Evolutionary conservation across 306 rosid genomes (phyloP), one percentile per base, ranked within the genome.

Genomic region (Abrus precatorius): DNA sequence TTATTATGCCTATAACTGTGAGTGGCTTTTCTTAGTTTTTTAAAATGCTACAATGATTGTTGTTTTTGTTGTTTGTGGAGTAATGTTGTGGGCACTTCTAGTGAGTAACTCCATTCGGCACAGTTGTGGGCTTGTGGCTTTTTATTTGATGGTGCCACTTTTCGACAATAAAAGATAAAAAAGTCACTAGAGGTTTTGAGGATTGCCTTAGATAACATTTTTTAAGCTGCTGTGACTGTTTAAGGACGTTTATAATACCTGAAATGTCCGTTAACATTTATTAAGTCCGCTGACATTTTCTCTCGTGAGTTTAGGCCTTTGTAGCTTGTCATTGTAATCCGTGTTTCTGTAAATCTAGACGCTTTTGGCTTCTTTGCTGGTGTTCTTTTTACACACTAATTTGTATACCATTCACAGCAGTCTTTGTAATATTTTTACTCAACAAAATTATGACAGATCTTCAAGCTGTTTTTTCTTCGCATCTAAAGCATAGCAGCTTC

Each of bases 401-500:
- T 32, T 32, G 40, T 53, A 50, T 68, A 62, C 11, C 48, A 49
- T 34, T 41, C 71, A 3, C 56, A 54, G 36, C 75, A 47, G 45
- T 56, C 9, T 72, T 52, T 56, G 9, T 66, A 47, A 13, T 63
- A 40, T 66, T 50, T 72, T 74, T 47, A 80, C 49, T 28, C 56
- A 50, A 77, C 53, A 68, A 82, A 53, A 36, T 69, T 9, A 66
- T 78, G 80, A 74, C 54, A 55, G 53, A 55, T 75, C 63, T 12
- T 57, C 56, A 9, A 36, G 60, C 66, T 72, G 44, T 76, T 73
- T 75, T 82, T 74, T 36, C 13, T 67, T 81, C 3, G 38, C 63
- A 63, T 69, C 44, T 86, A 38, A 76, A 69, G 75, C 20, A 20
- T 40, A 75, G 53, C 74, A 71, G 54, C 80, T 75, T 83, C 66